These are phyloP conservation scores for Pugionium cornutum DNA, from an alignment of 345 rosid genomes.

Conservation along the genomic window DNA sequence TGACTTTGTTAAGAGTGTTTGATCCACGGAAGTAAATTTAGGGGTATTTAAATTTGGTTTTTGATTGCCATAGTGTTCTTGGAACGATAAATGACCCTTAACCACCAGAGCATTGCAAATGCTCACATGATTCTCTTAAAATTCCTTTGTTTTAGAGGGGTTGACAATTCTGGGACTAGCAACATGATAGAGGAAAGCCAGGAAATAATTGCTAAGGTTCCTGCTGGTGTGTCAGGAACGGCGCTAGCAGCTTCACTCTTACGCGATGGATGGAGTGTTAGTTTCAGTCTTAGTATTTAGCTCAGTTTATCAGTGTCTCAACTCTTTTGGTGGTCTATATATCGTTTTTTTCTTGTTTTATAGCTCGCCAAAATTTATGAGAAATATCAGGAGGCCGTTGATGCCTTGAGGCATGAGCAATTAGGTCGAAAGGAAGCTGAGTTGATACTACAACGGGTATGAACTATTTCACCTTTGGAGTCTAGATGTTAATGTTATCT, in stretches of 20 bases:
- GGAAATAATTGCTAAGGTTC: slow-evolving; percentile 65
- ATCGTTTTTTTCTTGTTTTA: slow-evolving; percentile 8
- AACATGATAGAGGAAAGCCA: slow-evolving; percentile 51
- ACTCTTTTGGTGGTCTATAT: slow-evolving; percentile 21
- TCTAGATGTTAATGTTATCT: slow-evolving; percentile 15
- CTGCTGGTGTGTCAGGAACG: slow-evolving; percentile 90
- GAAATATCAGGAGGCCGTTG: slow-evolving; percentile 96
- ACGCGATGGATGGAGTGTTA: slow-evolving; percentile 99
- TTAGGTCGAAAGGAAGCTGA: slow-evolving; percentile 95
- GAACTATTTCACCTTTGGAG: slow-evolving; percentile 18
- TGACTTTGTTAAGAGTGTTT: slow-evolving; percentile 19
- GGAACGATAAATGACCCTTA: neutral
- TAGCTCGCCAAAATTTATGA: slow-evolving; percentile 91
- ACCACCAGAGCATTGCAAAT: neutral
- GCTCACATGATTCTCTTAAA: slow-evolving; percentile 22
- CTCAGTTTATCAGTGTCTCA: slow-evolving; percentile 19
- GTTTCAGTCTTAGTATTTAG: slow-evolving; percentile 36
- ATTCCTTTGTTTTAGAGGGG: slow-evolving; percentile 42
- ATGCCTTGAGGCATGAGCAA: slow-evolving; percentile 93
- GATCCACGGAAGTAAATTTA: slow-evolving; percentile 8
- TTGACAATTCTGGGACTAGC: slow-evolving; percentile 42
- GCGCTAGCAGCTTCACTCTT: slow-evolving; percentile 92
- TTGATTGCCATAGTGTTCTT: slow-evolving; percentile 17
- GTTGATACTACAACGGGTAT: slow-evolving; percentile 83
- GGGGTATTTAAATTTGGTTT: slow-evolving; percentile 2